phyloP scores from a whole-genome alignment of 495 filamentous ascomycete genomes.

The Trichoderma asperelloides region DNA sequence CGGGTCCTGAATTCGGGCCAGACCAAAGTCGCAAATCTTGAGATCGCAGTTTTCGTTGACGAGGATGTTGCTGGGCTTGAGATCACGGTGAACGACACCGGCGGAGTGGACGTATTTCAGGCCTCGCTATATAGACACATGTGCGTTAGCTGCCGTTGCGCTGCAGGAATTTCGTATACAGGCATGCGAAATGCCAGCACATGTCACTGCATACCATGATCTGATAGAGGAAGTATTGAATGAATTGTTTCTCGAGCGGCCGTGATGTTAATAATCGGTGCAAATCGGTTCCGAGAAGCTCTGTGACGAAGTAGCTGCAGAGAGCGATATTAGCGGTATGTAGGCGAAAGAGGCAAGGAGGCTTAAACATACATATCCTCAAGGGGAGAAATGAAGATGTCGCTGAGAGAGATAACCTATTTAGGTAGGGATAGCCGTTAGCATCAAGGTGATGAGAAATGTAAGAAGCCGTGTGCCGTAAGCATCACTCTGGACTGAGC shows the following conservation, averaged over 20 bases:
- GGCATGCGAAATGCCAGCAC: background rate
- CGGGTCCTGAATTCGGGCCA: conserved; percentile 97
- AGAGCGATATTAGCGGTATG: conserved; percentile 19
- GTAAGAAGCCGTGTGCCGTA: background rate
- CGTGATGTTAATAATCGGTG: conserved; percentile 91
- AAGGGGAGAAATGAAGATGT: conserved; percentile 98
- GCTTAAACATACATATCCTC: conserved; percentile 80
- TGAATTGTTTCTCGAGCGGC: conserved; percentile 97
- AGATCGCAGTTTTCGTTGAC: conserved; percentile 99
- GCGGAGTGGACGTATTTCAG: conserved; percentile 99
- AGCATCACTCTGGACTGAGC: background rate
- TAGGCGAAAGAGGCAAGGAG: background rate
- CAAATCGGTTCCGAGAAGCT: conserved; percentile 92
- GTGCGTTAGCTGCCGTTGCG: background rate
- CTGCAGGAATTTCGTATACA: background rate
- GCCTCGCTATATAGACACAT: conserved; percentile 56
- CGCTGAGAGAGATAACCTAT: conserved; percentile 94
- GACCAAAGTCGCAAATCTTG: conserved; percentile 98
- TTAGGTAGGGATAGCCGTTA: conserved; percentile 5
- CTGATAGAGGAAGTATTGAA: conserved; percentile 99
- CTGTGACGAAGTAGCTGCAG: conserved; percentile 89
- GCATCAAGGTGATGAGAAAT: conserved; percentile 12
- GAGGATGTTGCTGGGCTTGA: conserved; percentile 97
- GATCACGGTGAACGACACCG: conserved; percentile 91
- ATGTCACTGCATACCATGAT: conserved; percentile 61